Base-by-base conservation (phyloP, 306 rosid species). In the Cercis canadensis region DNA sequence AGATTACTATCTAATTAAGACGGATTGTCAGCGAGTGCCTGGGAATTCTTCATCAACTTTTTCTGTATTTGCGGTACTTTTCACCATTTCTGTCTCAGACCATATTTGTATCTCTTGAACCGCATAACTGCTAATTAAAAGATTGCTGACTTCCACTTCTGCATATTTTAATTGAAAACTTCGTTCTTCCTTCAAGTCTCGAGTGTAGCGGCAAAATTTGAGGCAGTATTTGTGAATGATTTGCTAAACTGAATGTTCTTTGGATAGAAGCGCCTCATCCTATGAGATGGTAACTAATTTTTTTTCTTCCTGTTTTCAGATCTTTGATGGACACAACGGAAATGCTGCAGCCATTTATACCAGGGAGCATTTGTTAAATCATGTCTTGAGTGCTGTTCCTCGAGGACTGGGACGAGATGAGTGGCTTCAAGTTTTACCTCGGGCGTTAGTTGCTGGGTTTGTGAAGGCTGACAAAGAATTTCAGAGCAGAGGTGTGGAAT, bases 321-420 rank as follows among this genome's bases (percentile, higher is more conserved):
- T 94, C 75, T 90, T 90, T 87, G 98, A 94, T 72, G 98, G 98
- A 62, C 98, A 94, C 86, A 94, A 94, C 54, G 98, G 98, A 79
- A 90, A 90, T 69, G 97, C 98, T 45, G 98, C 98, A 4, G 98
- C 98, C 43, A 74, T 90, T 79, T 94, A 53, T 72, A 76, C 96
- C 0, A 86, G 83, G 79, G 98, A 94, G 80, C 72, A 90, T 65
- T 82, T 94, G 87, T 80, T 94, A 83, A 90, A 78, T 77, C 96
- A 94, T 70, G 98, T 94, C 55, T 39, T 94, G 82, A 82, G 97
- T 59, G 98, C 97, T 15, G 77, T 90, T 37, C 97, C 97, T 61
- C 87, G 87, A 21, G 91, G 96, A 16, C 86, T 89, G 45, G 93
- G 96, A 24, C 82, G 97, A 63, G 98, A 90, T 12, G 97, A 94